These are phyloP conservation scores for Forsythia suspensa DNA, from an alignment of 257 asterid genomes.

Conservation along the genomic window DNA sequence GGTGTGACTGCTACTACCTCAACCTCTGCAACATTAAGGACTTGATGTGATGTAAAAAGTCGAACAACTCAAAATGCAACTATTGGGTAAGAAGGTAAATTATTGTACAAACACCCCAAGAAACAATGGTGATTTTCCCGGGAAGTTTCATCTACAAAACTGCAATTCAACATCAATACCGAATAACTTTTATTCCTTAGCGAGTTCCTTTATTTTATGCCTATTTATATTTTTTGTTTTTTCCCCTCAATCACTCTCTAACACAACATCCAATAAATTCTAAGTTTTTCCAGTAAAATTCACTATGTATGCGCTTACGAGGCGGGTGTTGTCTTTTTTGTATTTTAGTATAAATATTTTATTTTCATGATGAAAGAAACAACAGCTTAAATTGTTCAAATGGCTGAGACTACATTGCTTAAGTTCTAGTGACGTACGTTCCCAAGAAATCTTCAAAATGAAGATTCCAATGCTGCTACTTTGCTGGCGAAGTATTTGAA, in stretches of 20 bases:
- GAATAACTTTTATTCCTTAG: constrained; percentile 49
- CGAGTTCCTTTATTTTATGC: constrained; percentile 24
- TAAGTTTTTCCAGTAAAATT: background rate
- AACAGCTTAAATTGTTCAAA: constrained; percentile 35
- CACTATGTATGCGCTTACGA: background rate
- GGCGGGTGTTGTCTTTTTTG: too few relatives aligned
- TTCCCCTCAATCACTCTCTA: background rate
- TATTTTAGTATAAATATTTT: constrained; percentile 12
- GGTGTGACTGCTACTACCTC: constrained; percentile 61
- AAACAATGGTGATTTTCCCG: constrained; percentile 49
- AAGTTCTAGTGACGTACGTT: constrained; percentile 51
- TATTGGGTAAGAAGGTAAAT: constrained; percentile 94
- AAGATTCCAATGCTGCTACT: constrained; percentile 30
- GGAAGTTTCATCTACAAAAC: constrained; percentile 42
- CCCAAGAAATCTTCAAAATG: constrained; percentile 38
- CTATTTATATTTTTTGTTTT: background rate
- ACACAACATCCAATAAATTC: background rate
- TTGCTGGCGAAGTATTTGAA: constrained; percentile 22
- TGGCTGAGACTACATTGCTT: constrained; percentile 51
- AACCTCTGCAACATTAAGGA: constrained; percentile 94
- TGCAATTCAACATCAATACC: constrained; percentile 40
- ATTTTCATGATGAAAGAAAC: constrained; percentile 48
- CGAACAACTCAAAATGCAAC: constrained; percentile 89
- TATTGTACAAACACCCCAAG: constrained; percentile 98
- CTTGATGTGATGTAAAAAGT: constrained; percentile 78